Evolutionary conservation across 2,329 filamentous ascomycete genomes (phyloP).

Genomic region (Alternaria sp.): DNA sequence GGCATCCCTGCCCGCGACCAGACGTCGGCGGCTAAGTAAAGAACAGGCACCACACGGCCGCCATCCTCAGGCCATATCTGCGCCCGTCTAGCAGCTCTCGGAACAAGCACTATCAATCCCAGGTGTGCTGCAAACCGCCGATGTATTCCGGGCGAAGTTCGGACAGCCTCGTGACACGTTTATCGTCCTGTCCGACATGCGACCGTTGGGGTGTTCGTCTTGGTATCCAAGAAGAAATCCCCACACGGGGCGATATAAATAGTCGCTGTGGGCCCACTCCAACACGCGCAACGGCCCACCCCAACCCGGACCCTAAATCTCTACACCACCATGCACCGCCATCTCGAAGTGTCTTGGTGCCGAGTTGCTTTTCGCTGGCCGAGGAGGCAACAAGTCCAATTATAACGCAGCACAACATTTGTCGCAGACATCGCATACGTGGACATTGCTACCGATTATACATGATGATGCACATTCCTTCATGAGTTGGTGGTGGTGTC

Average conservation of each 20-base stretch:
- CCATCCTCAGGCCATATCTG: neutral
- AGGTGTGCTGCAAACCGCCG: slow-evolving; percentile 4
- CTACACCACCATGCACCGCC: neutral
- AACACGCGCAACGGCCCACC: slow-evolving; percentile 3
- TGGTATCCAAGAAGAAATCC: neutral
- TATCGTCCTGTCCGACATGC: neutral
- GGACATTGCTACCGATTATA: neutral
- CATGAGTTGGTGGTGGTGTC: neutral
- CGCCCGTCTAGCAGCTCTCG: neutral
- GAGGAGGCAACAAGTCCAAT: neutral
- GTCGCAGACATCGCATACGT: neutral
- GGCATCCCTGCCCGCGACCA: slow-evolving; percentile 13
- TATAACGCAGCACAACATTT: neutral
- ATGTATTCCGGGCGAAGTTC: neutral
- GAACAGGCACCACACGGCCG: slow-evolving; percentile 2
- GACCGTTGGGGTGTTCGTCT: neutral
- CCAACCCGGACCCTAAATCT: neutral
- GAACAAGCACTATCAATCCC: slow-evolving; percentile 10
- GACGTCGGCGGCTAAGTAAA: slow-evolving; percentile 22
- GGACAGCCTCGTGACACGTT: neutral
- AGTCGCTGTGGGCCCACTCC: slow-evolving; percentile 1
- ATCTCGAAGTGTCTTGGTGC: neutral
- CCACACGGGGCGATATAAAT: slow-evolving; percentile 13
- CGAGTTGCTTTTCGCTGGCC: neutral
- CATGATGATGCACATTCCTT: slow-evolving; percentile 3